phyloP scores from a whole-genome alignment of 768 basidiomycete genomes.

The Saitozyma sp. region DNA sequence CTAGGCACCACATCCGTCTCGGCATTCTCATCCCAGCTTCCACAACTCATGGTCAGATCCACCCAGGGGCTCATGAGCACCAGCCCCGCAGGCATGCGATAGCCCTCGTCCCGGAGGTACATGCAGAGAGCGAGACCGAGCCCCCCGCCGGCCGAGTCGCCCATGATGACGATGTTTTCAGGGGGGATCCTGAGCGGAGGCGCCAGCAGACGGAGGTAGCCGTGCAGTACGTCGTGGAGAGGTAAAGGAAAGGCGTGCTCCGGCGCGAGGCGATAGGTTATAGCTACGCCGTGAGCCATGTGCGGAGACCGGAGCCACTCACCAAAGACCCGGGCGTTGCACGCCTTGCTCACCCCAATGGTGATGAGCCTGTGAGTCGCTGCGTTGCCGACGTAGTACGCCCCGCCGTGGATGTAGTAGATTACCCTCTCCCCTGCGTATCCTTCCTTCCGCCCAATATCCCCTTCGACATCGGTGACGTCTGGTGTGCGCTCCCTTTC shows the following conservation, averaged over 20 bases:
- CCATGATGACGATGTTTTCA: constrained; percentile 72
- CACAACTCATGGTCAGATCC: constrained; percentile 95
- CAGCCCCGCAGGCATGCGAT: constrained; percentile 77
- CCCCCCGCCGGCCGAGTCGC: constrained; percentile 93
- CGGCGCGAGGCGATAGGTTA: constrained; percentile 94
- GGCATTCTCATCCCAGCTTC: constrained; percentile 95
- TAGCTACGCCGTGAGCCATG: constrained; percentile 57
- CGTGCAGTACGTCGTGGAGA: constrained; percentile 77
- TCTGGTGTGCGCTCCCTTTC: constrained; percentile 13
- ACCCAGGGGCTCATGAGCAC: constrained; percentile 96
- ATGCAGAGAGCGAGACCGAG: constrained; percentile 79
- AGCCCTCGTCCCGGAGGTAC: constrained; percentile 90
- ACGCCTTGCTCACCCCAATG: constrained; percentile 83
- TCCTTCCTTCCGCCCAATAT: neutral
- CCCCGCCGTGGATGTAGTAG: constrained; percentile 93
- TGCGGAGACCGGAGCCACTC: constrained; percentile 36
- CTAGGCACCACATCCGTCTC: constrained; percentile 51
- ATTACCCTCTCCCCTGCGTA: constrained; percentile 66
- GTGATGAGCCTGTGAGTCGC: constrained; percentile 87
- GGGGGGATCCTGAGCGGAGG: constrained; percentile 82
- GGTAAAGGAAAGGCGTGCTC: constrained; percentile 93
- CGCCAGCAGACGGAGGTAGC: constrained; percentile 80
- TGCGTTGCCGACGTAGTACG: constrained; percentile 88
- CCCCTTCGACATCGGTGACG: constrained; percentile 17
- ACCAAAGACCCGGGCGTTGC: constrained; percentile 86